A percentile compares a stretch with the other conserved stretches of the same genome.
phyloP scores from a whole-genome alignment of 2,329 filamentous ascomycete species.

The Aspergillus tamarii region DNA sequence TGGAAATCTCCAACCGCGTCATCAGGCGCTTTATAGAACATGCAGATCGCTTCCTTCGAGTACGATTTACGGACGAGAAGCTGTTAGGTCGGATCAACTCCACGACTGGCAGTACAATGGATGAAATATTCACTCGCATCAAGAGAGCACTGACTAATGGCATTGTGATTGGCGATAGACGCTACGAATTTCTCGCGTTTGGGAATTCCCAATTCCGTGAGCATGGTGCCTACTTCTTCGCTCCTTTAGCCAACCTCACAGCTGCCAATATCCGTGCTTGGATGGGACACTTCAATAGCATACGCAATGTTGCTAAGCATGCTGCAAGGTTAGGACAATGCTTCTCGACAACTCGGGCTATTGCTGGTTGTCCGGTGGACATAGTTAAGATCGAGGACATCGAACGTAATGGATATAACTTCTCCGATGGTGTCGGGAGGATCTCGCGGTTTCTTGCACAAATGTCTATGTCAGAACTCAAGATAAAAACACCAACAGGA shows the following conservation, averaged over 20 bases:
- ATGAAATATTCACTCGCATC: slow-evolving; percentile 75
- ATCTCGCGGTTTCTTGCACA: slow-evolving; percentile 79
- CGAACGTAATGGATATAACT: slow-evolving; percentile 67
- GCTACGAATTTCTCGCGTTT: slow-evolving; percentile 89
- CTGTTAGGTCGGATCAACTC: slow-evolving; percentile 63
- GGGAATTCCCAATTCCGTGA: slow-evolving; percentile 95
- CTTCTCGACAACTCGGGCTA: slow-evolving; percentile 86
- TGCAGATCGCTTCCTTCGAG: slow-evolving; percentile 80
- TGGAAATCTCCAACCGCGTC: slow-evolving; percentile 88
- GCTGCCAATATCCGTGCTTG: slow-evolving; percentile 77
- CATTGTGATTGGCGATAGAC: slow-evolving; percentile 77
- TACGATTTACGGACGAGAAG: slow-evolving; percentile 87
- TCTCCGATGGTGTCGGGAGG: slow-evolving; percentile 91
- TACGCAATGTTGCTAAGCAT: slow-evolving; percentile 83
- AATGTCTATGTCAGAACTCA: slow-evolving; percentile 72
- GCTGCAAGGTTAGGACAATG: slow-evolving; percentile 90
- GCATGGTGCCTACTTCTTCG: slow-evolving; percentile 91
- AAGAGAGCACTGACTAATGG: slow-evolving; percentile 73
- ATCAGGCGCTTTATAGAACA: slow-evolving; percentile 70
- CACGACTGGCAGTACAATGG: slow-evolving; percentile 59
- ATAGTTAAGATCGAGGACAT: slow-evolving; percentile 70
- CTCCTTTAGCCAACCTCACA: slow-evolving; percentile 66
- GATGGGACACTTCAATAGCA: slow-evolving; percentile 85
- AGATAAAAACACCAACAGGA: slow-evolving; percentile 56
- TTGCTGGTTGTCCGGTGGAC: slow-evolving; percentile 64